A percentile compares a stretch with the other conserved stretches of the same genome.
phyloP scores from a whole-genome alignment of 768 basidiomycete genomes.

The Podaxis pistillaris region DNA sequence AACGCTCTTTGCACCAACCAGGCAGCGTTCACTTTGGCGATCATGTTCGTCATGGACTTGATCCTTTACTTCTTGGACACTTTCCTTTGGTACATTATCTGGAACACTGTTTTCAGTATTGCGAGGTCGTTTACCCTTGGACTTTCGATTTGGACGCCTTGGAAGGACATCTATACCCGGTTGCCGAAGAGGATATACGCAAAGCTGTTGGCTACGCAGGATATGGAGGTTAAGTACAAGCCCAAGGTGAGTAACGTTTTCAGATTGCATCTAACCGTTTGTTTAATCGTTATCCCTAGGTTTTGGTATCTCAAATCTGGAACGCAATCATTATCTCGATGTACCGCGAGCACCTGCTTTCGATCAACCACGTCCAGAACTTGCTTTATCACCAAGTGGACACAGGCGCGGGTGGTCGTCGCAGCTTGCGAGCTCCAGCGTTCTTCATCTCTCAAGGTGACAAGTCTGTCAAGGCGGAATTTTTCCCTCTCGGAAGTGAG shows the following conservation, averaged over 20 bases:
- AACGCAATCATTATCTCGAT: conserved; percentile 99
- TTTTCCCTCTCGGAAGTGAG: conserved; percentile 94
- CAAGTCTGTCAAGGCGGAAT: conserved; percentile 75
- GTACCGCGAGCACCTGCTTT: conserved; percentile 98
- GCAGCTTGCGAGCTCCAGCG: conserved; percentile 90
- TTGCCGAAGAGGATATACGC: conserved; percentile 96
- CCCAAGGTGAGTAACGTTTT: conserved; percentile 74
- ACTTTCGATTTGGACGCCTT: conserved; percentile 98
- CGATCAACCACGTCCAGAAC: conserved; percentile 98
- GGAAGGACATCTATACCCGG: conserved; percentile 96
- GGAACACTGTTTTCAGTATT: conserved; percentile 95
- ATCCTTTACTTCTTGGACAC: conserved; percentile 98
- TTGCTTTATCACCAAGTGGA: conserved; percentile 97
- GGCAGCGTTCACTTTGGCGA: conserved; percentile 89
- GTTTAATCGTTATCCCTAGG: conserved; percentile 42
- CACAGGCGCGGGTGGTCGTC: conserved; percentile 70
- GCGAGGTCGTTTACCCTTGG: conserved; percentile 87
- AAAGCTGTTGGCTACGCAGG: conserved; percentile 88
- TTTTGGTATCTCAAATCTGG: conserved; percentile 98
- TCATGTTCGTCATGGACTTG: conserved; percentile 99
- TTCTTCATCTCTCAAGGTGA: conserved; percentile 98
- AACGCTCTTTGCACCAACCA: conserved; percentile 85
- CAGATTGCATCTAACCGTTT: no score
- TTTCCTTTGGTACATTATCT: conserved; percentile 99
- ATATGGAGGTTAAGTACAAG: conserved; percentile 99